Evolutionary conservation across 192 early-diverging fungal species (phyloP).

Genomic region (Linnemannia exigua): DNA sequence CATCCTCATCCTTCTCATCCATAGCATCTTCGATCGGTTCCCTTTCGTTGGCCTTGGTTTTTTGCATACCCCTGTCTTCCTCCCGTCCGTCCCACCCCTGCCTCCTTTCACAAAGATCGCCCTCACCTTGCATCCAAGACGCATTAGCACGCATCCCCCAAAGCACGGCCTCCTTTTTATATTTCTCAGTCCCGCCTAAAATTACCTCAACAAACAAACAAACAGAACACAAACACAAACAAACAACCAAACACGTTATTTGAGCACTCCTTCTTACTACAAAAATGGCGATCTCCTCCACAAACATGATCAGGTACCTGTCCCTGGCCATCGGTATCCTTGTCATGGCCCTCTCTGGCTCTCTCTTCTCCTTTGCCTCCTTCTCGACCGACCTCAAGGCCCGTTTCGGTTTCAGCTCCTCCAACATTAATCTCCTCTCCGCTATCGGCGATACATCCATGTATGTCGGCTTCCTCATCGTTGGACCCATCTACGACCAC

Average conservation of each 20-base stretch:
- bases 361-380: conserved; percentile 53
- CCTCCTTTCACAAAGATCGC: neutral
- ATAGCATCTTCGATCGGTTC: neutral
- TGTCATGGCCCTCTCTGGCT: conserved; percentile 53
- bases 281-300: neutral
- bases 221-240: neutral
- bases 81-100: neutral
- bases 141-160: neutral
- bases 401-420: conserved; percentile 50
- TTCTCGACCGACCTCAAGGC: conserved; percentile 53
- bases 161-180: neutral
- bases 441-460: conserved; percentile 55
- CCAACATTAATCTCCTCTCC: conserved; percentile 49
- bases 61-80: neutral
- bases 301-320: conserved; percentile 24
- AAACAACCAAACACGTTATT: neutral
- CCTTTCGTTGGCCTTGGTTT: neutral
- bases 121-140: neutral
- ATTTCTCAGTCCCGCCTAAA: neutral
- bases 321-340: conserved; percentile 44
- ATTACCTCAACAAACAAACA: neutral
- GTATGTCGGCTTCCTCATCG: conserved; percentile 56
- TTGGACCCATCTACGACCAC: conserved; percentile 55
- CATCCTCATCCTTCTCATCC: neutral
- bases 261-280: neutral